Percentiles rank a stretch among this genome's conserved stretches.
Conservation (phyloP, 148 eudicot genomes). For the Drosera capensis region DNA sequence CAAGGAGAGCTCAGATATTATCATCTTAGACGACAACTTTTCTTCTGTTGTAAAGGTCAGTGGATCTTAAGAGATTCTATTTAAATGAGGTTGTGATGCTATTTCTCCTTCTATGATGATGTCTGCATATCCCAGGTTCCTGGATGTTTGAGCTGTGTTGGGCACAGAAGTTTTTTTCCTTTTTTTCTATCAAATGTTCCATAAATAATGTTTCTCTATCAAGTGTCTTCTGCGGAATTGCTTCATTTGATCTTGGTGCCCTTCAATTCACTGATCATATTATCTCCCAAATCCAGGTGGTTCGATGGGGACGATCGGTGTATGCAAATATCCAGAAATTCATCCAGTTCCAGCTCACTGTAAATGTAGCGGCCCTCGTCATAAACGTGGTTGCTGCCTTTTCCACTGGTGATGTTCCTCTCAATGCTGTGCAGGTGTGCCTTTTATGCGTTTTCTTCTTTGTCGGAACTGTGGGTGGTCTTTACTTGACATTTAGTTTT, state of each 20-base stretch:
- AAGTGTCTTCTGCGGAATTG: not conserved
- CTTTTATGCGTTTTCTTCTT: not conserved
- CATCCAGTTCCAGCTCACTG: conserved; percentile 36
- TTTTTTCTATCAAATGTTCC: not conserved
- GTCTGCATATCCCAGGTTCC: not conserved
- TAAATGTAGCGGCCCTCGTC: conserved; percentile 25
- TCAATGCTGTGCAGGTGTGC: conserved; percentile 22
- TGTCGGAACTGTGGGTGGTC: not conserved
- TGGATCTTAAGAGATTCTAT: not conserved
- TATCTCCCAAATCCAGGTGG: conserved; percentile 4
- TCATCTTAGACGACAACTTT: conserved; percentile 35
- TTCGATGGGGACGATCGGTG: conserved; percentile 26
- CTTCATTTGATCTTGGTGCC: not conserved
- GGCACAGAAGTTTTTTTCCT: too few relatives aligned
- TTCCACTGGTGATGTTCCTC: conserved; percentile 27
- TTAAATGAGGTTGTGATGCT: not conserved
- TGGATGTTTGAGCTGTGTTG: too few relatives aligned
- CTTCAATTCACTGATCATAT: not conserved
- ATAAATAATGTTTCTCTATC: not conserved
- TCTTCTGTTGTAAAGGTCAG: conserved; percentile 26
- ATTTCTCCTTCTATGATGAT: not conserved
- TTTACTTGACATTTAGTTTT: not conserved
- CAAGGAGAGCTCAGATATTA: conserved; percentile 38
- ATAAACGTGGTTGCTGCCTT: conserved; percentile 33
- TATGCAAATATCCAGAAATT: conserved; percentile 31